These are phyloP conservation scores for Cardiospermum halicacabum DNA, from an alignment of 345 rosid species.

Conservation along the genomic window DNA sequence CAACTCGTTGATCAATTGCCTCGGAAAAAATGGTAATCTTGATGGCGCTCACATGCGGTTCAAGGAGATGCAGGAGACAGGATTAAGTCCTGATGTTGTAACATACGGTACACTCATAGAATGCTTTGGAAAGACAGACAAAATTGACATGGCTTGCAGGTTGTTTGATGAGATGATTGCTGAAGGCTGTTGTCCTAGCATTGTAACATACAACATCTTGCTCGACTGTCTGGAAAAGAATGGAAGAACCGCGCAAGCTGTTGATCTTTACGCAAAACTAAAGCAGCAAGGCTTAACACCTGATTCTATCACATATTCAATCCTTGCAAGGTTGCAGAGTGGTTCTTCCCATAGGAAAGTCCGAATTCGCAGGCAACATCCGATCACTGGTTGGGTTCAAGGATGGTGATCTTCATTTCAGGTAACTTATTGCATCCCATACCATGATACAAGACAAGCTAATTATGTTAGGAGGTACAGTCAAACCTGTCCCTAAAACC, in stretches of 20 bases:
- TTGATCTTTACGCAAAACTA: constrained; percentile 68
- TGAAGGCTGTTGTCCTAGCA: constrained; percentile 80
- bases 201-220: constrained; percentile 82
- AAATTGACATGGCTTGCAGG: constrained; percentile 79
- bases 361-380: constrained; percentile 72
- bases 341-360: constrained; percentile 59
- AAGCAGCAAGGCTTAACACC: constrained; percentile 82
- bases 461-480: too few relatives aligned
- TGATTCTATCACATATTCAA: constrained; percentile 70
- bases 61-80: constrained; percentile 88
- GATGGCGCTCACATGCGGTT: constrained; percentile 95
- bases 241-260: constrained; percentile 81
- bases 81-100: constrained; percentile 80
- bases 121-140: constrained; percentile 88
- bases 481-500: too few relatives aligned
- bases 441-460: too few relatives aligned
- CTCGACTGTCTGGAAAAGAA: constrained; percentile 82
- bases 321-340: constrained; percentile 74
- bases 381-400: constrained; percentile 79
- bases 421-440: too few relatives aligned
- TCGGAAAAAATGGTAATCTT: constrained; percentile 88
- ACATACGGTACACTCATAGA: constrained; percentile 89
- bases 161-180: constrained; percentile 79
- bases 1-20: constrained; percentile 82
- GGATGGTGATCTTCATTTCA: constrained; percentile 4